Base-by-base conservation (phyloP, 2,329 filamentous ascomycete species). In the Emergomyces pasteurianus region DNA sequence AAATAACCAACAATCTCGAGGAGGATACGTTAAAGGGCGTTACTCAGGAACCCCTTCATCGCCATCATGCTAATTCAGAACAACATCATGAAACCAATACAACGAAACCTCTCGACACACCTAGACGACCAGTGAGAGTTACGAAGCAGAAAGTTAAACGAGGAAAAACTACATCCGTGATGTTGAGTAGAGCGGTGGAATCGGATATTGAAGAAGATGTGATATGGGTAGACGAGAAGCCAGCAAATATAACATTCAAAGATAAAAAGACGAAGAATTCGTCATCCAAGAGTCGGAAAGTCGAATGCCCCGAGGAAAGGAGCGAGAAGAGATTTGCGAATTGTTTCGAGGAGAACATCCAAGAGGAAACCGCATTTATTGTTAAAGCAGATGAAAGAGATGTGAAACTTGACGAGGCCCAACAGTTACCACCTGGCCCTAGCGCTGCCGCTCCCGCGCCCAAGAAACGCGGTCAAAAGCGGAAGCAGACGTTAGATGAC, bases 121-220 rank as follows among this genome's bases (percentile, higher is more conserved):
- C 60, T 40, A 65, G 60, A 71, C 73, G 63, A 69, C 64, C 62
- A 67, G 74, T 62, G 65, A 73, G 62, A 54, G 64, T 62, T 61
- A 76, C 63, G 69, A 80, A 75, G 73, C 76, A 70, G 64, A 77
- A 76, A 58, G 58, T 72, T 23, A 80, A 77, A 66, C 73, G 78
- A 62, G 72, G 73, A 43, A 78, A 78, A 61, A 74, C 74, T 5
- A 74, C 71, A 0, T 75, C 74, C 5, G 66, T 69, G 23, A 67
- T 70, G 2, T 61, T 71, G 2, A 67, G 69, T 21, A 73, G 71
- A 49, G 63, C 67, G 3, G 63, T 65, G 40, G 65, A 70, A 36
- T 63, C 69, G 5, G 71, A 70, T 54, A 63, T 70, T n/a, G 74
- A 76, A 54, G 71, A 72, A 40, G 74, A 77, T 58, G 73, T 77